Percentiles rank a stretch among this genome's conserved stretches.
These are phyloP conservation scores for Musa schizocarpa DNA, from an alignment of 176 grass and related monocot species.

Conservation along the genomic window DNA sequence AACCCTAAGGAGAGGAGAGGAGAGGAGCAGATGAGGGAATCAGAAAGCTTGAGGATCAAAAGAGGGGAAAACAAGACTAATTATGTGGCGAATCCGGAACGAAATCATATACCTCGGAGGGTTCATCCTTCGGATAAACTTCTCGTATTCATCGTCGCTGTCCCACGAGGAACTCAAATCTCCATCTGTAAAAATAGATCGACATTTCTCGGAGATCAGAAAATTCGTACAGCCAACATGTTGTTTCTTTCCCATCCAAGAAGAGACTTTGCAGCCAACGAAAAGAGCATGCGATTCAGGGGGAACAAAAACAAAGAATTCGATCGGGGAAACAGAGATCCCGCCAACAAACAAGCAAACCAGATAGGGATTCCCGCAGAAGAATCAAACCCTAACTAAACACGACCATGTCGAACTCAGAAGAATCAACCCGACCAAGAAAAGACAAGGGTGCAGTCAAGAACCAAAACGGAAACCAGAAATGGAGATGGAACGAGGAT, in stretches of 20 bases:
- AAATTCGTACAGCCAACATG: background rate
- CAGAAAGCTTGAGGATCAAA: conserved; percentile 6
- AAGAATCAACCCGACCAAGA: background rate
- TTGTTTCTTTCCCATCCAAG: background rate
- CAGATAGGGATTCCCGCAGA: too few species aligned
- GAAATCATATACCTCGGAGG: conserved; percentile 57
- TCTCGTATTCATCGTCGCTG: conserved; percentile 75
- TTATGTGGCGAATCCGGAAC: background rate
- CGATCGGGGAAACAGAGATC: background rate
- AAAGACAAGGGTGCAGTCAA: background rate
- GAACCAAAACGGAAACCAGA: background rate
- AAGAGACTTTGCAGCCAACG: background rate
- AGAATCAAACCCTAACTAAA: background rate
- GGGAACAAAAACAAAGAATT: background rate
- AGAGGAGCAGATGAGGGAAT: background rate
- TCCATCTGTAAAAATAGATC: conserved; percentile 30
- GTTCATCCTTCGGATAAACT: conserved; percentile 94
- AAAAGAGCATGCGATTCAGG: background rate
- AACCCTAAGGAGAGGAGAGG: conserved; percentile 41
- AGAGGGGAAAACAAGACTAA: conserved; percentile 1
- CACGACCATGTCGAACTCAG: too few species aligned
- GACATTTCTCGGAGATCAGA: background rate
- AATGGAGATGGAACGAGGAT: too few species aligned
- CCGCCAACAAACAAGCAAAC: background rate
- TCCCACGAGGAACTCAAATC: conserved; percentile 51